A percentile compares a stretch with the other conserved stretches of the same genome.
These are phyloP conservation scores for Hortiboletus flavorubellus DNA, from an alignment of 768 basidiomycete species.

Conservation along the genomic window DNA sequence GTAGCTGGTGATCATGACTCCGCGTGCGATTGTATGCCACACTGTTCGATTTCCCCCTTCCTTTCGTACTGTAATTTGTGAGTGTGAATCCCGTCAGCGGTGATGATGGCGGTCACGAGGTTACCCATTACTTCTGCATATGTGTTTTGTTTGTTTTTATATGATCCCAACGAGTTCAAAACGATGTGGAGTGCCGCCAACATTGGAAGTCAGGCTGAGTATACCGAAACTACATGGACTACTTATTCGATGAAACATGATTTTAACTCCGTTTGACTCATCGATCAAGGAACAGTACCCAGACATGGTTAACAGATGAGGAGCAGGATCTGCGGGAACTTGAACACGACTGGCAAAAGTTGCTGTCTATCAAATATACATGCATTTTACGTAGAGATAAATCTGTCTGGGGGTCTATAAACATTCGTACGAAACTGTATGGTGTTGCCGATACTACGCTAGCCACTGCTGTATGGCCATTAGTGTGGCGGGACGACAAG, in stretches of 20 bases:
- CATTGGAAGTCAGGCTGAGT: neutral
- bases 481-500: constrained; percentile 48
- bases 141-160: neutral
- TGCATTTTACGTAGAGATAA: too few relatives aligned
- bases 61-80: neutral
- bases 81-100: neutral
- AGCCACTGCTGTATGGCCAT: constrained; percentile 50
- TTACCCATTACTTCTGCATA: neutral
- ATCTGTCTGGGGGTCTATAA: too few relatives aligned
- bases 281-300: too few relatives aligned
- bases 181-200: neutral
- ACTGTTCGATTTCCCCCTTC: neutral
- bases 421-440: too few relatives aligned
- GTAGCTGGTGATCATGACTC: neutral
- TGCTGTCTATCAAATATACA: too few relatives aligned
- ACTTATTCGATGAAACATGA: too few relatives aligned
- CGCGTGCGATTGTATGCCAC: neutral
- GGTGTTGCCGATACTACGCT: too few relatives aligned
- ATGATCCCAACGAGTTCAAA: neutral
- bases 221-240: too few relatives aligned
- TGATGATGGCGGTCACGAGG: neutral
- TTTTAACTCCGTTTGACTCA: too few relatives aligned
- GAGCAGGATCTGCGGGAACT: too few relatives aligned
- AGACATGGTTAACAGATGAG: too few relatives aligned
- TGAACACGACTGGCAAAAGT: too few relatives aligned